Conservation (phyloP, 805 yeast genomes). For the Myxozyma geophila region DNA sequence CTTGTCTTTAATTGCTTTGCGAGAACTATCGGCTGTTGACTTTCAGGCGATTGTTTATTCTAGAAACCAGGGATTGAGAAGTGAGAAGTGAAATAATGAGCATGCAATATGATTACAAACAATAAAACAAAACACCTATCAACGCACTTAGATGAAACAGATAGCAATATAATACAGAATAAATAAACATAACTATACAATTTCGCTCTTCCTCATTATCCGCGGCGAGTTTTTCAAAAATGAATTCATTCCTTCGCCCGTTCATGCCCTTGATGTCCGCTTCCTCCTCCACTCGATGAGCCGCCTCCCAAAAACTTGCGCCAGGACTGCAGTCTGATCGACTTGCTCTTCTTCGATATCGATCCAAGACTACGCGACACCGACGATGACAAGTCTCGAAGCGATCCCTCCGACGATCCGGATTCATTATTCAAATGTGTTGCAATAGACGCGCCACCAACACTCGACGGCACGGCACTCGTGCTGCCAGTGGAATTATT, state of each 20-base stretch:
- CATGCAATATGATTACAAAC: neutral
- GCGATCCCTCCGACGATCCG: conserved; percentile 20
- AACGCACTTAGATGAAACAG: too few relatives aligned
- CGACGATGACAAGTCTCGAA: conserved; percentile 4
- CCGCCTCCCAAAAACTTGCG: conserved; percentile 23
- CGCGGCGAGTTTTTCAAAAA: neutral
- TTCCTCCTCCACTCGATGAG: neutral
- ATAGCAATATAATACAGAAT: too few relatives aligned
- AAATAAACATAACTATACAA: too few relatives aligned
- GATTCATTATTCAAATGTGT: conserved; percentile 1
- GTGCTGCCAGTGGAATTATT: conserved; percentile 1
- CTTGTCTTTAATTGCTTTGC: too few relatives aligned
- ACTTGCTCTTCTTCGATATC: conserved; percentile 23
- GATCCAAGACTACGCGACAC: conserved; percentile 22
- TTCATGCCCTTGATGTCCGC: neutral
- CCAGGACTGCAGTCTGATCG: conserved; percentile 18
- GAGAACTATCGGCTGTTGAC: too few relatives aligned
- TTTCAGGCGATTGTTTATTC: too few relatives aligned
- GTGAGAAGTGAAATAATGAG: too few relatives aligned
- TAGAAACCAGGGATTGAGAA: too few relatives aligned
- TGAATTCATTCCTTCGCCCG: neutral
- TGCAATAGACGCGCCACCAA: neutral
- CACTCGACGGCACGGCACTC: neutral
- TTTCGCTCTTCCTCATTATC: too few relatives aligned
- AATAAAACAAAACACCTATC: neutral